Base-by-base conservation (phyloP, 176 grass and related monocot species). In the Oryza brachyantha region DNA sequence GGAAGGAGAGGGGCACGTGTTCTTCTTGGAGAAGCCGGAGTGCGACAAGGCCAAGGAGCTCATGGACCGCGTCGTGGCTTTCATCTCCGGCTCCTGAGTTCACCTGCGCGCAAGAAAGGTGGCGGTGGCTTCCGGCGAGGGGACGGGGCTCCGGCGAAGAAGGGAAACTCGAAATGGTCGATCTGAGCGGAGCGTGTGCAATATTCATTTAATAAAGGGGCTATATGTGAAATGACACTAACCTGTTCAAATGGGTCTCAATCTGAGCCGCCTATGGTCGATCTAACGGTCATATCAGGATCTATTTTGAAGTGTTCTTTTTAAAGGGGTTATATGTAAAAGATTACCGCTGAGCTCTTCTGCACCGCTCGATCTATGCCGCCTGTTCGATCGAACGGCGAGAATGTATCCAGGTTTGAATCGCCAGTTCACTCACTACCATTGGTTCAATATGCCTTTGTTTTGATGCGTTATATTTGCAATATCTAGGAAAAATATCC, bases 1-100 rank as follows among this genome's bases (percentile, higher is more conserved):
- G 5, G 77, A 82, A 1, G 91, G 79, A 2, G 82, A 90, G 75
- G 63, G 45, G 5, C 88, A 93, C 63, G 77, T 84, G 5, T 93
- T 90, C 73, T 80, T 85, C 72, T 46, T 93, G 21, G 8, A 58
- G 11, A 85, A 88, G 16, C 82, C 79, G 11, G 38, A 76, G 16
- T 79, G 74, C 39, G 40, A 76, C 8, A 70, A 66, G 10, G 73
- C 86, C 8, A 78, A 46, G 61, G 58, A 73, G 61, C 29, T 83
- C 35, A 84, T 84, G 80, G 68, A 73, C 66, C 50, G 61, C 29
- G 19, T 88, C 50, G 80, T 88, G 11, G 32, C 27, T 5, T 88
- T 84, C 64, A 21, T 86, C 19, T 16, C 64, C 70, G 77, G 50
- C 21, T 35, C 62, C 7, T 75, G 43, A 85, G 27, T 32, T n/a